Percentiles rank a stretch among this genome's conserved stretches.
phyloP scores from a whole-genome alignment of 495 filamentous ascomycete genomes.

The Neurospora sp. region DNA sequence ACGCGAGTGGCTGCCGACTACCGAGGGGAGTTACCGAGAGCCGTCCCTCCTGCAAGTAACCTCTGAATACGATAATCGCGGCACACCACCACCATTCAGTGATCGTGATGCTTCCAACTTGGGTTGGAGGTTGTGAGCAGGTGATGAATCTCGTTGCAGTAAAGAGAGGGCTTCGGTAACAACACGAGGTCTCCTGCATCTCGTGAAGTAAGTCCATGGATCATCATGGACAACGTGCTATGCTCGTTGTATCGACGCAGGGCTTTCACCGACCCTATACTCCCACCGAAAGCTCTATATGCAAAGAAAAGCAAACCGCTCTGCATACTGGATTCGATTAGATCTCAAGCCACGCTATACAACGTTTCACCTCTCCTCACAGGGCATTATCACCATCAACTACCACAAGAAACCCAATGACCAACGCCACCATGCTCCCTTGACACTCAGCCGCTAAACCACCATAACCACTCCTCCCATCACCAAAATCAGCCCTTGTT shows the following conservation, averaged over 20 bases:
- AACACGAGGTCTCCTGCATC: not conserved
- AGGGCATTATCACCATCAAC: not conserved
- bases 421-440: not conserved
- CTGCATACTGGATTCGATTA: not conserved
- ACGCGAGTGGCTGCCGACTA: not conserved
- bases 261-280: not conserved
- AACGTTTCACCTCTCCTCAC: not conserved
- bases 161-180: not conserved
- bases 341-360: not conserved
- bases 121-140: not conserved
- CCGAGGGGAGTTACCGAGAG: not conserved
- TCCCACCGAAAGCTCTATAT: not conserved
- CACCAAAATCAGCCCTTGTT: not conserved
- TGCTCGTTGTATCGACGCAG: not conserved
- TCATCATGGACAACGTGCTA: not conserved
- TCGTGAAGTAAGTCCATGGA: not conserved
- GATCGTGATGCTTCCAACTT: not conserved
- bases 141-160: not conserved
- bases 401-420: not conserved
- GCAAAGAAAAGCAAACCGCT: not conserved
- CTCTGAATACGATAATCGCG: not conserved
- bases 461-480: not conserved
- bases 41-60: not conserved
- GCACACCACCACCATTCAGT: not conserved
- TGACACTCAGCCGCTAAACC: not conserved